Evolutionary conservation across 108 stramenopile species (phyloP), one percentile per base, ranked within the genome.

Genomic region (Pseudonitzschia pungens): DNA sequence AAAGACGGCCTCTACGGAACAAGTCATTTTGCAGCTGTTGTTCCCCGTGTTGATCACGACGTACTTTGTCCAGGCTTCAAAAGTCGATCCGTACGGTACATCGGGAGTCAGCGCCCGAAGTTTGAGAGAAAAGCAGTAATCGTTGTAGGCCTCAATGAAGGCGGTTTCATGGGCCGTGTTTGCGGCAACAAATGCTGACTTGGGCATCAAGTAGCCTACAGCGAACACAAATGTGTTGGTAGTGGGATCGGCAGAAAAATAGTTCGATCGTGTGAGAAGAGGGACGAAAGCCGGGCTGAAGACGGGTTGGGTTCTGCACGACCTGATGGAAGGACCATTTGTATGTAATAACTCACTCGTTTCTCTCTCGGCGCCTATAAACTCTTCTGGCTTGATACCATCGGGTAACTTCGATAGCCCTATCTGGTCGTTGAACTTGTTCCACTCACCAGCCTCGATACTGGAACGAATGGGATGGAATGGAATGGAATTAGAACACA

Each of bases 1-100:
- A 74, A 93, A 93, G 45, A 90, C 89, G 14, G 92, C 84, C 57
- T 90, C 92, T 15, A 89, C 85, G 9, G 86, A 87, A 60, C 88
- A 90, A 11, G 82, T 76, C 78, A 93, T 44, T 70, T 75, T 75
- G 68, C 87, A 90, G 45, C 78, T 82, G 58, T 90, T 80, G 50
- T 81, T 82, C 26, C 92, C 92, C 28, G 79, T 86, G 58, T 90
- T 90, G 26, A 86, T 77, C 36, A 93, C 73, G 14, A 87, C 69
- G 65, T 84, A 84, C 57, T 90, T 87, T n/a, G 92, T 93, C 84
- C 86, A 84, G 43, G 88, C 81, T 1, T 89, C 56, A 55, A 93
- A 93, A 12, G 85, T 89, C 20, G 68, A 77, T 16, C 92, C 92
- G 70, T 85, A 92, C 12, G 89, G 89, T 10, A 89, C 92, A 27